phyloP scores from a whole-genome alignment of 1,284 basidiomycete species.

The Pseudozyma hubeiensis region DNA sequence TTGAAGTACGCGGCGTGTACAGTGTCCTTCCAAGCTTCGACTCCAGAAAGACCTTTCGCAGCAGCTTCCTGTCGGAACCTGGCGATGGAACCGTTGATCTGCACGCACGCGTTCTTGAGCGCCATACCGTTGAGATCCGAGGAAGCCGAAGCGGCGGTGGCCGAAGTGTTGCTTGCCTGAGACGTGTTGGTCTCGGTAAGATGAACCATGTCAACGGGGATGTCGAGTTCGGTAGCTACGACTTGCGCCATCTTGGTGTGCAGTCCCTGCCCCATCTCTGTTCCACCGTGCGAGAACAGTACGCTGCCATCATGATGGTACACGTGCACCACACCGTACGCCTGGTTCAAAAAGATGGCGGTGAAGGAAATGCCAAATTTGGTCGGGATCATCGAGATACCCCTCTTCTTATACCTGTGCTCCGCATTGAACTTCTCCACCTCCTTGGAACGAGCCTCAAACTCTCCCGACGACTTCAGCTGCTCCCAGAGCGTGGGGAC shows the following conservation, averaged over 20 bases:
- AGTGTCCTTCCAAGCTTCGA: conserved; percentile 57
- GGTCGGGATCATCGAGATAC: conserved; percentile 67
- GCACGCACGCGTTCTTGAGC: conserved; percentile 69
- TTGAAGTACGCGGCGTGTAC: conserved; percentile 67
- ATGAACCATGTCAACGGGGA: conserved; percentile 63
- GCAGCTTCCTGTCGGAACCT: conserved; percentile 42
- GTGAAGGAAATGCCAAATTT: conserved; percentile 69
- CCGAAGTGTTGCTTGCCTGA: conserved; percentile 67
- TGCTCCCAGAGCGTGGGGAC: conserved; percentile 67
- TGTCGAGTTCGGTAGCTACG: conserved; percentile 67
- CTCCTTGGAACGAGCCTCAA: conserved; percentile 55
- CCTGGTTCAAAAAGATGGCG: conserved; percentile 68
- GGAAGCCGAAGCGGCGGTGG: conserved; percentile 63
- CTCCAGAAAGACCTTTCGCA: conserved; percentile 33
- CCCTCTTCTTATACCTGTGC: conserved; percentile 68
- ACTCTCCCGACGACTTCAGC: conserved; percentile 56
- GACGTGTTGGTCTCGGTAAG: conserved; percentile 64
- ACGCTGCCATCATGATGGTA: conserved; percentile 66
- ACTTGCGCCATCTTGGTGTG: conserved; percentile 69
- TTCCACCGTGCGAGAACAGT: conserved; percentile 65
- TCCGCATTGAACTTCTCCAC: conserved; percentile 67
- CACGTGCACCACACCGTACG: conserved; percentile 67
- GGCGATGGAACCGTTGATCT: conserved; percentile 65
- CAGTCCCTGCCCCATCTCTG: conserved; percentile 66
- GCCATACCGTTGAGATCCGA: conserved; percentile 61